A percentile compares a stretch with the other conserved stretches of the same genome.
phyloP scores from a whole-genome alignment of 768 basidiomycete genomes.

The Auricularia heimuer region DNA sequence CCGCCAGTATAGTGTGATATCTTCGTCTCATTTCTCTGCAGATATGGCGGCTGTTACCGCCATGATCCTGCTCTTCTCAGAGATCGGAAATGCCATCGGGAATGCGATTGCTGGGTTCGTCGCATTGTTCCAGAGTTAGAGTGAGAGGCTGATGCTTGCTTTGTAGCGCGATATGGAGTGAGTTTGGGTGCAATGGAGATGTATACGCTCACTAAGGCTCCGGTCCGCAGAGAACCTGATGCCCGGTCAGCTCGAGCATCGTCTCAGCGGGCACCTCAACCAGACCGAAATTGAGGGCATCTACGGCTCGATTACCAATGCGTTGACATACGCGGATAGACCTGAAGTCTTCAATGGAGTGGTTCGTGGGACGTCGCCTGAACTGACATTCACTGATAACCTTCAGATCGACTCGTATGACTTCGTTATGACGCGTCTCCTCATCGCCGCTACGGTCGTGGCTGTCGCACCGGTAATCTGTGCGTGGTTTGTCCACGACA shows the following conservation, averaged over 20 bases:
- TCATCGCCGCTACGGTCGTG: conserved; percentile 42
- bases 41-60: conserved; percentile 64
- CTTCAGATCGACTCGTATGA: conserved; percentile 29
- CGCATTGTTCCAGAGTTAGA: conserved; percentile 8
- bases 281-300: conserved; percentile 34
- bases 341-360: conserved; percentile 27
- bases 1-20: not conserved
- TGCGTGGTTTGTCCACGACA: conserved; percentile 52
- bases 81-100: conserved; percentile 59
- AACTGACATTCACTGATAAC: conserved; percentile 23
- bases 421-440: conserved; percentile 48
- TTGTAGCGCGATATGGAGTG: not conserved
- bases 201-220: not conserved
- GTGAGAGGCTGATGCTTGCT: not conserved
- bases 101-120: conserved; percentile 41
- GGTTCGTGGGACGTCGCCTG: conserved; percentile 44
- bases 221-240: conserved; percentile 31
- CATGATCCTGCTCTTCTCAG: conserved; percentile 55
- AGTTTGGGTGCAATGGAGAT: not conserved
- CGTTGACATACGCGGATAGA: conserved; percentile 36
- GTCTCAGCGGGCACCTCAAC: conserved; percentile 39
- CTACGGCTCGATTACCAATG: conserved; percentile 48
- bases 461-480: conserved; percentile 50
- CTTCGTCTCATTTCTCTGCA: not conserved
- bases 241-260: conserved; percentile 46